Percentiles rank a stretch among this genome's conserved stretches.
phyloP scores from a whole-genome alignment of 1,139 yeast genomes.

The Magnusiomyces suaveolens region DNA sequence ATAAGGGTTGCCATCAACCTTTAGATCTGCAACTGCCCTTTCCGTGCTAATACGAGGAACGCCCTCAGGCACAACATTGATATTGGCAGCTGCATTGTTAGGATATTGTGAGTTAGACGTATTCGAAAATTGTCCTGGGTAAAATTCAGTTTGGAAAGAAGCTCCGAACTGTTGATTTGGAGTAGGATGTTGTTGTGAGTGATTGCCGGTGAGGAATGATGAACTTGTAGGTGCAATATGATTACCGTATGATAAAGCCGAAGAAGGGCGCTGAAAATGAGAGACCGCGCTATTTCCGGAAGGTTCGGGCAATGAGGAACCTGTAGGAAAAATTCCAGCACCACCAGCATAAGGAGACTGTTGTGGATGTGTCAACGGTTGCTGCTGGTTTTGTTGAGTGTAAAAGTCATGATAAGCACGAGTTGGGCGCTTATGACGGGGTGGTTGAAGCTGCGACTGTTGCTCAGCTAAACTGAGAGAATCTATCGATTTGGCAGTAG shows the following conservation, averaged over 20 bases:
- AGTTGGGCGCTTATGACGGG: conserved; percentile 15
- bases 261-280: background rate
- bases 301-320: background rate
- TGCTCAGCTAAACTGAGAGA: conserved; percentile 4
- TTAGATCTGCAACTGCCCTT: conserved; percentile 45
- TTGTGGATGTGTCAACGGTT: background rate
- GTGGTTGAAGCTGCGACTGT: background rate
- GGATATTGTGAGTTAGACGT: background rate
- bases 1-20: conserved; percentile 36
- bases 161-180: background rate
- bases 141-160: background rate
- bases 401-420: conserved; percentile 20
- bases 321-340: conserved; percentile 8
- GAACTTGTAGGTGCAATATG: background rate
- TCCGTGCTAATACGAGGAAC: conserved; percentile 47
- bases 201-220: background rate
- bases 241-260: background rate
- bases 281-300: background rate
- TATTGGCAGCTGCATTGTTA: background rate
- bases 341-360: conserved; percentile 2
- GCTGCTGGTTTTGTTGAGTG: conserved; percentile 4
- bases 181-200: background rate
- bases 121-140: background rate
- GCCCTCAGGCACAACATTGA: conserved; percentile 13
- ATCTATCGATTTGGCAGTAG: conserved; percentile 10